These are phyloP conservation scores for Fusarium scirpi DNA, from an alignment of 2,329 filamentous ascomycete species.

Conservation along the genomic window DNA sequence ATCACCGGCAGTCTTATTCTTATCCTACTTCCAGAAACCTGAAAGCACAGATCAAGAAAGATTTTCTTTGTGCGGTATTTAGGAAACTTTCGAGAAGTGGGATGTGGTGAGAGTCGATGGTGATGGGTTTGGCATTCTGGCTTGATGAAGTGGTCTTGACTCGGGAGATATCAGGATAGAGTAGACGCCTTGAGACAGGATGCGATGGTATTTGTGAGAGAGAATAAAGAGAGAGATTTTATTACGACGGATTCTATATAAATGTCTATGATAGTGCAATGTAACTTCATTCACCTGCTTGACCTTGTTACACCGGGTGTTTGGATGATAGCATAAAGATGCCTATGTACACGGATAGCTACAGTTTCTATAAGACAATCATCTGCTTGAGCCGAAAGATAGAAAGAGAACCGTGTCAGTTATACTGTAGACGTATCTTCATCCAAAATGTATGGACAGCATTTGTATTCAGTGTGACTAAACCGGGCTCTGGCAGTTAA, in stretches of 20 bases:
- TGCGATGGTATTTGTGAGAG: not conserved
- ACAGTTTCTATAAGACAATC: not conserved
- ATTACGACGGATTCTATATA: not conserved
- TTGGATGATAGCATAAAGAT: not conserved
- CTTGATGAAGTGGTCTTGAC: not conserved
- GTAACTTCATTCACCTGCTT: too few relatives aligned
- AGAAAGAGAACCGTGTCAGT: not conserved
- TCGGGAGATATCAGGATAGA: not conserved
- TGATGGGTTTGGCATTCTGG: not conserved
- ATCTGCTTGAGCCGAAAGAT: not conserved
- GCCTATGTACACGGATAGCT: not conserved
- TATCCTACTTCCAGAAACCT: too few relatives aligned
- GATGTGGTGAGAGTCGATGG: not conserved
- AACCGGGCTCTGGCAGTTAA: not conserved
- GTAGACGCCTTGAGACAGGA: not conserved
- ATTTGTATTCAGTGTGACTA: not conserved
- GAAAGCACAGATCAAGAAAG: too few relatives aligned
- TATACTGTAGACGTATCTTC: not conserved
- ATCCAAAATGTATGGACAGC: not conserved
- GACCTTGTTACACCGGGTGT: not conserved
- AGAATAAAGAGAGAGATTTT: not conserved
- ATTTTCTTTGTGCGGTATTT: too few relatives aligned
- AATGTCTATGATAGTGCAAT: not conserved
- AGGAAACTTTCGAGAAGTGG: slow-evolving; percentile 12
- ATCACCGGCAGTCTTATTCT: too few relatives aligned